Evolutionary conservation across 2,329 filamentous ascomycete genomes (phyloP), one percentile per base, ranked within the genome.

Genomic region (Neofusicoccum parvum): DNA sequence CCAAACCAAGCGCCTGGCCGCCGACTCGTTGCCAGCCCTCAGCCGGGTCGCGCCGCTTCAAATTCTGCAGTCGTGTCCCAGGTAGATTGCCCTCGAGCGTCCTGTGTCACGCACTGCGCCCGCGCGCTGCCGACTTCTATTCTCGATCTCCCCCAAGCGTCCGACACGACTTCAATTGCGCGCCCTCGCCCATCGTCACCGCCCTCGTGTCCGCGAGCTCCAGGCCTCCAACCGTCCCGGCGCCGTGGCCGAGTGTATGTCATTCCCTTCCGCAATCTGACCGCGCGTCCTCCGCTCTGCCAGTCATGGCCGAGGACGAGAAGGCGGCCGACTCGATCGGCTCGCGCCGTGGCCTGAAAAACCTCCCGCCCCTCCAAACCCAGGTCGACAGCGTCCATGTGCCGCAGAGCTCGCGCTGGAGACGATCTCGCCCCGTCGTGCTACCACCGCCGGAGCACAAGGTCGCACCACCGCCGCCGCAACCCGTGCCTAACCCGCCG

Each of bases 331-430:
- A 67, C 23, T 69, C 59, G 50, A 56, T 67, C 54, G 68, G 65
- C 65, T 60, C 68, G 20, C 64, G 67, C 62, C 68, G 66, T 65
- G 72, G 67, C 65, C 60, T 70, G 68, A 73, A 70, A 65, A 73
- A 68, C 62, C 68, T 70, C 45, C 50, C 69, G 15, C 66, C 67
- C 37, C 65, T 67, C 58, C 66, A 68, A 14, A 67, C 67, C 14
- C 50, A 60, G 32, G 17, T 66, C 49, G 48, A 62, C 39, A 60
- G 36, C 45, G 45, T 46, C 53, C 51, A 71, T 56, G 66, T 64
- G 27, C 66, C 72, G 48, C 70, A 70, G 9, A 70, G 70, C 15
- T 77, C 73, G 59, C 73, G 75, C 73, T 78, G 76, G 76, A 75
- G 75, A 62, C 75, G 77, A 53, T 72, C 72, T 58, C 73, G 75